Evolutionary conservation across 495 filamentous ascomycete species (phyloP), one percentile per base, ranked within the genome.

Genomic region (Trichoderma virens): DNA sequence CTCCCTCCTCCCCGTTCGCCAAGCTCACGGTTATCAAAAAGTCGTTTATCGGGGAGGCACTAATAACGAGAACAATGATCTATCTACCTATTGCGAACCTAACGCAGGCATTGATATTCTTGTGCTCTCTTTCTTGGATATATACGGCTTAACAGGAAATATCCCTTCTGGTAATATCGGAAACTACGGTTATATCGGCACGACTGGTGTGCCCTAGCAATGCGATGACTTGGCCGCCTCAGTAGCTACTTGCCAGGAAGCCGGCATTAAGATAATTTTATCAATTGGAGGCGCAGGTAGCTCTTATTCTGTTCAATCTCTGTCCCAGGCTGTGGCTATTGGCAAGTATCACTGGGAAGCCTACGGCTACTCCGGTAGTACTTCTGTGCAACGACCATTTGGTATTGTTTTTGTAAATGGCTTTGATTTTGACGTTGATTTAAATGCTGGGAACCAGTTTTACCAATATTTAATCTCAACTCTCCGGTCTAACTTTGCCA

Each of bases 221-320:
- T 78, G 75, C 65, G 68, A 66, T 27, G 62, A 54, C 16, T 68
- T 78, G 54, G 69, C 70, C 30, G 59, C 69, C 16, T 81, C 86
- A 51, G 87, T 89, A 63, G 69, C 71, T 41, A 73, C 68, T 6
- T 89, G 86, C 70, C 86, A 89, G 70, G 59, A 69, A 8, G 72
- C 79, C 31, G 80, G 81, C 38, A 86, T 83, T 66, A 83, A 79
- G 11, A 79, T 89, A 39, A 68, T 88, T 47, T 69, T 88, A 4
- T 85, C 82, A 32, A 78, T 88, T 28, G 83, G 84, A 27, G 86
- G 84, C 32, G 66, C 14, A 1, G 16, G 0, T 3, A n/a, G 45
- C n/a, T 25, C 4, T 0, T 51, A 41, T 18, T 41, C 38, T 59
- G 27, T 69, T 59, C 35, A 41, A 27, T 32, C 59, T 61, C 13